Evolutionary conservation across 2,329 filamentous ascomycete species (phyloP).

Genomic region (Alternaria conjuncta): DNA sequence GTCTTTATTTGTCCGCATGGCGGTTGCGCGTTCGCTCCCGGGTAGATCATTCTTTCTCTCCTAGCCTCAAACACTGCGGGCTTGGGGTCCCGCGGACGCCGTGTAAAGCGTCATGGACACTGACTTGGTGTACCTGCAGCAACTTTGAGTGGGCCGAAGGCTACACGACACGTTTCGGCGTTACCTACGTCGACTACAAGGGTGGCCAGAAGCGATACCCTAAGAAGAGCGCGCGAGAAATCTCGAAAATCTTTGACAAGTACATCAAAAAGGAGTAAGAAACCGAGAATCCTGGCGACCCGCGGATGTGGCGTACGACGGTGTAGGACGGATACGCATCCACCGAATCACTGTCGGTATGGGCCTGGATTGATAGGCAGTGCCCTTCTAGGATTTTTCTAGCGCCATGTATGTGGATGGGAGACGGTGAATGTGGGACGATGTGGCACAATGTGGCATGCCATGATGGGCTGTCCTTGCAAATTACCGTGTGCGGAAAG

Average conservation of each 20-base stretch:
- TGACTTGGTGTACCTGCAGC: constrained; percentile 46
- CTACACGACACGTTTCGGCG: constrained; percentile 84
- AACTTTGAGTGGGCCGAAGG: constrained; percentile 95
- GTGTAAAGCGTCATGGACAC: neutral
- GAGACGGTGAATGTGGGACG: neutral
- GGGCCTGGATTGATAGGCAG: constrained; percentile 1
- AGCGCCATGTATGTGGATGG: constrained; percentile 18
- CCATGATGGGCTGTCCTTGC: neutral
- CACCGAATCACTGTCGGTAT: constrained; percentile 6
- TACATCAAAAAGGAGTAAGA: constrained; percentile 68
- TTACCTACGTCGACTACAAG: constrained; percentile 82
- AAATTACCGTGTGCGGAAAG: constrained; percentile 3
- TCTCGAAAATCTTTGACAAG: constrained; percentile 73
- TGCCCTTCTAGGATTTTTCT: constrained; percentile 30
- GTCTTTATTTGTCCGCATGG: neutral
- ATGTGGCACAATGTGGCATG: constrained; percentile 3
- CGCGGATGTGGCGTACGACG: constrained; percentile 22
- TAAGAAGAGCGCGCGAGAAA: constrained; percentile 80
- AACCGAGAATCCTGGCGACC: neutral
- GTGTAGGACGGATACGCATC: constrained; percentile 12
- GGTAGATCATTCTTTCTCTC: constrained; percentile 4
- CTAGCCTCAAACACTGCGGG: constrained; percentile 17
- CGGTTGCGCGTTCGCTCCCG: neutral
- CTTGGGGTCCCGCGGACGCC: neutral
- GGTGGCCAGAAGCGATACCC: constrained; percentile 79